Conservation (phyloP, 495 filamentous ascomycete species). For the Penicillium herquei region DNA sequence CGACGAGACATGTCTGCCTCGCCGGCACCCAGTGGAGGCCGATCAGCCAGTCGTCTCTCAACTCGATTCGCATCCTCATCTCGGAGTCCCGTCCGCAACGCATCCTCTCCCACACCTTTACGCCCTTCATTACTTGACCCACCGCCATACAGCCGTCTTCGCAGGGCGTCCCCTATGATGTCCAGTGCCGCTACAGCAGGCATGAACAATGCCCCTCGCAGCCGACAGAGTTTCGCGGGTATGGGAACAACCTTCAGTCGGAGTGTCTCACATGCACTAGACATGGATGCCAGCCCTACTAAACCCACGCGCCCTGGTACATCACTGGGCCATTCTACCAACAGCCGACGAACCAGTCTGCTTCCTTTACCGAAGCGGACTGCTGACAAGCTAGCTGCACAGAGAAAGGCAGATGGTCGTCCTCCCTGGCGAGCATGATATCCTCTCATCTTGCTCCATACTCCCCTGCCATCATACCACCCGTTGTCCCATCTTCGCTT, state of each 20-base stretch:
- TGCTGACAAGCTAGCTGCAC: conserved; percentile 24
- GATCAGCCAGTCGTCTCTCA: conserved; percentile 38
- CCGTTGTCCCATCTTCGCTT: neutral
- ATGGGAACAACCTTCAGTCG: conserved; percentile 29
- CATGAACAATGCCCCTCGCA: conserved; percentile 36
- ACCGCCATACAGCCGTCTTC: conserved; percentile 44
- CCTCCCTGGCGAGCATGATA: conserved; percentile 38
- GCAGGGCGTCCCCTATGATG: conserved; percentile 25
- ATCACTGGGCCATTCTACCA: conserved; percentile 42
- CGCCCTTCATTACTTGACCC: conserved; percentile 34
- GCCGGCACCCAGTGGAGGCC: conserved; percentile 30
- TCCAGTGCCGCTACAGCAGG: conserved; percentile 12
- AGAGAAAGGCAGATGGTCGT: conserved; percentile 33
- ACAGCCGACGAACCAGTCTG: conserved; percentile 49
- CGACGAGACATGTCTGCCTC: conserved; percentile 44
- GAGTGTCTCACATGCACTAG: conserved; percentile 32
- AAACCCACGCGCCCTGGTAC: conserved; percentile 44
- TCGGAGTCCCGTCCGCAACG: conserved; percentile 34
- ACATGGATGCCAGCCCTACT: conserved; percentile 28
- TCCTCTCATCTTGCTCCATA: neutral
- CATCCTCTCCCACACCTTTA: conserved; percentile 30
- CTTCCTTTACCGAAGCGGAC: conserved; percentile 42
- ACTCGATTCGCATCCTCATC: conserved; percentile 41
- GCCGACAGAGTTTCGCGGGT: conserved; percentile 43
- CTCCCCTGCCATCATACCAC: neutral